Evolutionary conservation across 352 stramenopile species (phyloP).

Genomic region (Aphanomyces stellatus): DNA sequence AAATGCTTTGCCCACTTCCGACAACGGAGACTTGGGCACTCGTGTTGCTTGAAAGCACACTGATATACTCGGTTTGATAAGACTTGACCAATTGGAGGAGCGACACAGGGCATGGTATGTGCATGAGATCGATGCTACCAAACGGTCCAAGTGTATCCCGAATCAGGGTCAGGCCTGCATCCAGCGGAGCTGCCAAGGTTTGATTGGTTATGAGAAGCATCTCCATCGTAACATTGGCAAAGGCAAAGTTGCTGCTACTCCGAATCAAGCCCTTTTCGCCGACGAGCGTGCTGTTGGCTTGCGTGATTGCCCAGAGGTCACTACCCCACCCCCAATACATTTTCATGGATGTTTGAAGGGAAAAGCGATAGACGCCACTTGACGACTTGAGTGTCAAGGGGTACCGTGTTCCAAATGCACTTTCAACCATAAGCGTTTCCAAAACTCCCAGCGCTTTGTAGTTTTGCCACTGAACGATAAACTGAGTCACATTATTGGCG

Average conservation of each 20-base stretch:
- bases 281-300: neutral
- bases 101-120: neutral
- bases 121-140: conserved; percentile 4
- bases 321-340: conserved; percentile 8
- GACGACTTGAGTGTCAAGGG: neutral
- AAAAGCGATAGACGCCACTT: neutral
- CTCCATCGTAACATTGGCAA: conserved; percentile 1
- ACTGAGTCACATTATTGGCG: neutral
- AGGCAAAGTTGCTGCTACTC: neutral
- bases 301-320: conserved; percentile 1
- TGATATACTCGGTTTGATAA: neutral
- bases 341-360: neutral
- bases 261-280: neutral
- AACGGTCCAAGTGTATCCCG: neutral
- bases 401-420: neutral
- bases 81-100: neutral
- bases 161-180: neutral
- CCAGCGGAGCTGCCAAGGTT: neutral
- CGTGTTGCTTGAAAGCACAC: too few species aligned
- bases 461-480: conserved; percentile 1
- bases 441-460: neutral
- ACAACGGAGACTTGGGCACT: neutral
- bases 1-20: neutral
- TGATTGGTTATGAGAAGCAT: neutral
- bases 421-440: neutral